Evolutionary conservation across 352 stramenopile genomes (phyloP).

Genomic region (Peronospora belbahrii): DNA sequence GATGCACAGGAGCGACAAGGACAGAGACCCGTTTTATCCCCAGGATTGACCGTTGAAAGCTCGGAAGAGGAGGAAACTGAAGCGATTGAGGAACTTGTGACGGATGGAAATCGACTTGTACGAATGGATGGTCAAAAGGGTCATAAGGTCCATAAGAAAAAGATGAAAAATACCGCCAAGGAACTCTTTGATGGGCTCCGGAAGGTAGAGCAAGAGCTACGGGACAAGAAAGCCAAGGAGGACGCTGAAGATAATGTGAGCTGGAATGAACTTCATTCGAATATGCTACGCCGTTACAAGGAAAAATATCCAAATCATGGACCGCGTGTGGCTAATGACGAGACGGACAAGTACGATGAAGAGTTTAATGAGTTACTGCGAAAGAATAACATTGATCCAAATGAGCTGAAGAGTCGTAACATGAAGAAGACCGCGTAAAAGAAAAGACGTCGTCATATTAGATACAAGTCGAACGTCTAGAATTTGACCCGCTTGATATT

Average conservation of each 20-base stretch:
- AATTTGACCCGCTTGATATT: slow-evolving; percentile 41
- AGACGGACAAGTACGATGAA: slow-evolving; percentile 72
- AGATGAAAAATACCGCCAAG: slow-evolving; percentile 32
- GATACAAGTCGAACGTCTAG: slow-evolving; percentile 13
- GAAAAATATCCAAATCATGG: slow-evolving; percentile 73
- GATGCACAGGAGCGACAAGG: slow-evolving; percentile 32
- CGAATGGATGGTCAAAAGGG: slow-evolving; percentile 14
- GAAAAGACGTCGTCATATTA: background rate
- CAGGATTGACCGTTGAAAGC: slow-evolving; percentile 41
- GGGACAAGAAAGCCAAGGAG: slow-evolving; percentile 43
- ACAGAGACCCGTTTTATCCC: slow-evolving; percentile 36
- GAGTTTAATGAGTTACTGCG: slow-evolving; percentile 77
- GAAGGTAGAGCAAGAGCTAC: slow-evolving; percentile 67
- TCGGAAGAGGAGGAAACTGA: slow-evolving; percentile 48
- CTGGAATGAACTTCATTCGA: slow-evolving; percentile 71
- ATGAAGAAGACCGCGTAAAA: slow-evolving; percentile 17
- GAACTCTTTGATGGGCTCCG: slow-evolving; percentile 70
- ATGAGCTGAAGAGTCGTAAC: slow-evolving; percentile 44
- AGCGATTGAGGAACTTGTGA: slow-evolving; percentile 67
- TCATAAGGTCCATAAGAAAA: slow-evolving; percentile 37
- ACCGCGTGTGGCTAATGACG: slow-evolving; percentile 27
- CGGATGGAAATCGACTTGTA: slow-evolving; percentile 44
- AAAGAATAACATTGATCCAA: slow-evolving; percentile 67
- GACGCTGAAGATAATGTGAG: slow-evolving; percentile 46
- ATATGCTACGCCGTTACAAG: slow-evolving; percentile 69